These are phyloP conservation scores for Yarrowia sp. DNA, from an alignment of 805 yeast species.

Conservation along the genomic window DNA sequence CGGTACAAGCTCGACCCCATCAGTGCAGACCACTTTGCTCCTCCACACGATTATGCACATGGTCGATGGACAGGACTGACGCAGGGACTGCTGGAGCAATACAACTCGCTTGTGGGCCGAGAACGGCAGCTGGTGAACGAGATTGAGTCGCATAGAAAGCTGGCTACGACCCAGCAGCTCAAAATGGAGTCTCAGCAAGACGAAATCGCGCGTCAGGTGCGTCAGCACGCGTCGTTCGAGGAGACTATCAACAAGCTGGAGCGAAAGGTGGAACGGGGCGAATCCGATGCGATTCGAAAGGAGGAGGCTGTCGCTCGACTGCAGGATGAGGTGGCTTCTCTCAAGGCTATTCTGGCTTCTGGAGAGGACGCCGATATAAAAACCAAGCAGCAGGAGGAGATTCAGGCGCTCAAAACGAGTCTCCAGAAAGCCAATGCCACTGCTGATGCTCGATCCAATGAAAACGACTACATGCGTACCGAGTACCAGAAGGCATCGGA, in stretches of 20 bases:
- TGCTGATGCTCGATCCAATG: conserved; percentile 59
- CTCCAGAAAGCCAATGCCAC: conserved; percentile 56
- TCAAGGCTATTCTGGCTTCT: conserved; percentile 45
- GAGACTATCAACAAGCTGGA: conserved; percentile 43
- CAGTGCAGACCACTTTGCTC: conserved; percentile 52
- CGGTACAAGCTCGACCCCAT: conserved; percentile 65
- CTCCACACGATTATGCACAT: conserved; percentile 48
- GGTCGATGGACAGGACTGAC: conserved; percentile 35
- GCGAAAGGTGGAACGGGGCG: conserved; percentile 45
- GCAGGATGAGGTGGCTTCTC: conserved; percentile 47
- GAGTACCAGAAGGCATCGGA: conserved; percentile 47
- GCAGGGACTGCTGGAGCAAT: conserved; percentile 28
- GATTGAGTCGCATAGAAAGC: conserved; percentile 55
- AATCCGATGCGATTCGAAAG: conserved; percentile 42
- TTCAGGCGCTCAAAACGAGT: conserved; percentile 57
- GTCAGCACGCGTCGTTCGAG: conserved; percentile 55
- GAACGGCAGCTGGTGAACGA: conserved; percentile 52
- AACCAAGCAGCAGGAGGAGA: conserved; percentile 52
- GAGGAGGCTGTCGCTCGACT: conserved; percentile 46
- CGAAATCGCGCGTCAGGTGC: conserved; percentile 56
- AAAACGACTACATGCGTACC: conserved; percentile 61
- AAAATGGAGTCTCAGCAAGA: conserved; percentile 55
- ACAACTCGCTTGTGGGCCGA: conserved; percentile 20
- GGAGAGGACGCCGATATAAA: conserved; percentile 45
- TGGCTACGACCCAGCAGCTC: conserved; percentile 53